Conservation (phyloP, 371 early-diverging fungal species). For the Rhizopus arrhizus region DNA sequence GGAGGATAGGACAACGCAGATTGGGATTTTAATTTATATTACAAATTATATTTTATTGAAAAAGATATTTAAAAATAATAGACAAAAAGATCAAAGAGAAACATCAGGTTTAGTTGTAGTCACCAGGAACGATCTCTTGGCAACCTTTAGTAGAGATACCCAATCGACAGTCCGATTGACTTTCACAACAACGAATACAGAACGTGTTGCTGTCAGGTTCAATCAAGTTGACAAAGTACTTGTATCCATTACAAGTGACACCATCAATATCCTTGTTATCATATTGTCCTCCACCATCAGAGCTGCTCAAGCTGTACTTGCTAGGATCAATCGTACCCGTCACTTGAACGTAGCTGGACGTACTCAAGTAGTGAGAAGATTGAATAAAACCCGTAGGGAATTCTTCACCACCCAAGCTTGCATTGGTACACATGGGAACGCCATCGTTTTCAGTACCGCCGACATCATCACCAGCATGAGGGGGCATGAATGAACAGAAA, state of each 20-base stretch:
- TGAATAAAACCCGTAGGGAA: slow-evolving; percentile 46
- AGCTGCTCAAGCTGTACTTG: slow-evolving; percentile 32
- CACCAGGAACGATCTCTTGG: slow-evolving; percentile 49
- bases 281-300: slow-evolving; percentile 54
- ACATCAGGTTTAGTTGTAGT: slow-evolving; percentile 27
- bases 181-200: slow-evolving; percentile 59
- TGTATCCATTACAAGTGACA: slow-evolving; percentile 42
- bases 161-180: slow-evolving; percentile 41
- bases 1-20: too few species aligned
- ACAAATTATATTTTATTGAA: neutral
- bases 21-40: neutral
- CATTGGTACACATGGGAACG: slow-evolving; percentile 44
- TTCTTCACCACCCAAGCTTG: slow-evolving; percentile 27
- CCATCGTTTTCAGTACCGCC: slow-evolving; percentile 47
- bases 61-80: neutral
- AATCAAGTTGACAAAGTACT: slow-evolving; percentile 49
- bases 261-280: slow-evolving; percentile 44
- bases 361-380: slow-evolving; percentile 40
- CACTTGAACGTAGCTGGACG: slow-evolving; percentile 47
- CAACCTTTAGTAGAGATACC: slow-evolving; percentile 54
- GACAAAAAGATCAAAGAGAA: neutral
- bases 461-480: slow-evolving; percentile 36
- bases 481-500: slow-evolving; percentile 59
- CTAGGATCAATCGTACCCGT: slow-evolving; percentile 50
- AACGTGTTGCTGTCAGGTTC: slow-evolving; percentile 46